phyloP scores from a whole-genome alignment of 2,329 filamentous ascomycete species.

The Xenoacremonium recifei region DNA sequence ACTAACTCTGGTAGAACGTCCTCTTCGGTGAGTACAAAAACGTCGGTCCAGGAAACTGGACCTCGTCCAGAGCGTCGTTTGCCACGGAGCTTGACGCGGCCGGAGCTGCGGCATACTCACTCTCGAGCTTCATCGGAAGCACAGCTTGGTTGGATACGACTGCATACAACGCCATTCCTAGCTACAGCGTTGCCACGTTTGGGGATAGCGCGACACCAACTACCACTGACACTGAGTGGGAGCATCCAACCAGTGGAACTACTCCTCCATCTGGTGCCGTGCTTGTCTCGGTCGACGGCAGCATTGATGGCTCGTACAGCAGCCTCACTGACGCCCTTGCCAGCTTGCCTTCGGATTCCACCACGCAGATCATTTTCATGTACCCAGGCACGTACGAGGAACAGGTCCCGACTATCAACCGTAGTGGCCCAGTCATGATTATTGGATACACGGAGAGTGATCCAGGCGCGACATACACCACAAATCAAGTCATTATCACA shows the following conservation, averaged over 20 bases:
- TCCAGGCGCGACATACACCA: slow-evolving; percentile 23
- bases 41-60: too few species aligned
- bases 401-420: slow-evolving; percentile 33
- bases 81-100: too few species aligned
- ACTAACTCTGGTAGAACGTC: too few species aligned
- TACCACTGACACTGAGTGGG: slow-evolving; percentile 8
- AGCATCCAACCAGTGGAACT: slow-evolving; percentile 38
- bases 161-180: too few species aligned
- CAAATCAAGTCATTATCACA: slow-evolving; percentile 15
- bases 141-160: too few species aligned
- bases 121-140: too few species aligned
- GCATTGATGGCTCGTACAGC: slow-evolving; percentile 22
- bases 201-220: too few species aligned
- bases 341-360: slow-evolving; percentile 21
- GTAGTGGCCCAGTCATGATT: slow-evolving; percentile 15
- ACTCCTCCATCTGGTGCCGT: slow-evolving; percentile 39
- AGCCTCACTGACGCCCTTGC: slow-evolving; percentile 29
- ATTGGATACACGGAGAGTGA: slow-evolving; percentile 14
- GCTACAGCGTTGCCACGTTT: too few species aligned
- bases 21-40: too few species aligned
- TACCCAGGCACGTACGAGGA: slow-evolving; percentile 54
- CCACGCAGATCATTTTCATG: slow-evolving; percentile 34
- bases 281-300: slow-evolving; percentile 35
- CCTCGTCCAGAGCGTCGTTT: too few species aligned
- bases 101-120: too few species aligned